phyloP scores from a whole-genome alignment of 2,329 filamentous ascomycete species.

The Clathrospora elynae region DNA sequence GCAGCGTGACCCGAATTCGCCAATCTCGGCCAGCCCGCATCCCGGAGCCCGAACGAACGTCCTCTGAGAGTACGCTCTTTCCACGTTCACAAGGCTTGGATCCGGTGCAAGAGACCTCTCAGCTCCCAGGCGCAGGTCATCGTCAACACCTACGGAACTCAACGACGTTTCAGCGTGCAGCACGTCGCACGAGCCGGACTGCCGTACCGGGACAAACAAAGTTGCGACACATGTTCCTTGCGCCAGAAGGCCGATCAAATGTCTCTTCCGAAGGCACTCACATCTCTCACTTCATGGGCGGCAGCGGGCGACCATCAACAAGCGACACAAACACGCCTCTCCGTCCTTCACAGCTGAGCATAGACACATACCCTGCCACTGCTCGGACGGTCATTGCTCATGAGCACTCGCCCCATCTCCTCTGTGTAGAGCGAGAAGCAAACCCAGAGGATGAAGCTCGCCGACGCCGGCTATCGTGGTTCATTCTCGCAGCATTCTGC shows the following conservation, averaged over 20 bases:
- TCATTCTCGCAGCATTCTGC: conserved; percentile 41
- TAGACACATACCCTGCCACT: conserved; percentile 15
- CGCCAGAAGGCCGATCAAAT: conserved; percentile 29
- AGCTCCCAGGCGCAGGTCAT: conserved; percentile 12
- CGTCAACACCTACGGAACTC: conserved; percentile 23
- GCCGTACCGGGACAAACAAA: conserved; percentile 44
- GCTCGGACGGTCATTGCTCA: conserved; percentile 21
- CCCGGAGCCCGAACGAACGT: conserved; percentile 21
- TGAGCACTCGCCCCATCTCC: conserved; percentile 37
- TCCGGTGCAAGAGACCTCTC: conserved; percentile 18
- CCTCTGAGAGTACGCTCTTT: conserved; percentile 31
- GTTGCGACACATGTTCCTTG: conserved; percentile 43
- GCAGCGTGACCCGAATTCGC: conserved; percentile 31
- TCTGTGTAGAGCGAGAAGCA: conserved; percentile 34
- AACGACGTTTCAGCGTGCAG: conserved; percentile 22
- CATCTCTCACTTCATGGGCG: conserved; percentile 28
- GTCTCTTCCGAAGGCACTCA: conserved; percentile 27
- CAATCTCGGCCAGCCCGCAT: conserved; percentile 6
- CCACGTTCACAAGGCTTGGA: conserved; percentile 20
- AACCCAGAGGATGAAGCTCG: conserved; percentile 34
- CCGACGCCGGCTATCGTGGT: conserved; percentile 39
- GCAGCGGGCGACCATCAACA: conserved; percentile 38
- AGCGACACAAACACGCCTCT: conserved; percentile 40
- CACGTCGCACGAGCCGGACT: conserved; percentile 32
- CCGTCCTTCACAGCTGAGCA: conserved; percentile 20